Evolutionary conservation across 75 land plant genomes (phyloP), one percentile per base, ranked within the genome.

Genomic region (Pseudotsuga menziesii): DNA sequence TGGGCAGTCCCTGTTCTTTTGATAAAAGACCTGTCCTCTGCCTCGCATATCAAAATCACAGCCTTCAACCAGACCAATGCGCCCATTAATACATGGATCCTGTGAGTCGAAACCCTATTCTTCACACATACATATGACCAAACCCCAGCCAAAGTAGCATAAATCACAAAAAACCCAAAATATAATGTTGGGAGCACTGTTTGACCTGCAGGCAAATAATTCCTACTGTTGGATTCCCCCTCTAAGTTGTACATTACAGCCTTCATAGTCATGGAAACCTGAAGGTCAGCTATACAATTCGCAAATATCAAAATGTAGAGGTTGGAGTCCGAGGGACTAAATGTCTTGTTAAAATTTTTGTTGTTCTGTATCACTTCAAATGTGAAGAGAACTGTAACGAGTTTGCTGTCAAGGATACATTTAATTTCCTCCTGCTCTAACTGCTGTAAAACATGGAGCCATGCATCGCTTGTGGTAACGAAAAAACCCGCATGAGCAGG

Each of bases 81-180:
- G 5, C 82, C 83, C 83, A 82, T 82, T 61, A 82, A 75, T 11
- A 79, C 23, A 63, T 82, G 83, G 83, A 82, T 82, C 39, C 76
- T 56, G 58, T 82, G 83, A 26, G 72, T 63, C 27, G 83, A 64
- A 54, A 19, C 44, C 69, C 54, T 72, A 55, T 78, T 74, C 44
- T 56, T 71, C 52, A 59, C 27, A 39, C 83, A 78, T 39, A 71
- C 17, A 54, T 73, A 82, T 27, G 73, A 61, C 83, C 83, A 82
- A 27, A 75, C 48, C 11, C 48, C 84, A 19, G 83, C 48, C n/a
- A 80, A 61, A 8, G 56, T 54, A 23, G 67, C 56, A 59, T 83
- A 72, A 57, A 82, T 71, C 77, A 80, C n/a, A n/a, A 77, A 80
- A 36, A 83, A 83, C 48, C 59, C 12, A 62, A 83, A 83, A 63